Base-by-base conservation (phyloP, 331 rosid species). In the Rosa hybrid region DNA sequence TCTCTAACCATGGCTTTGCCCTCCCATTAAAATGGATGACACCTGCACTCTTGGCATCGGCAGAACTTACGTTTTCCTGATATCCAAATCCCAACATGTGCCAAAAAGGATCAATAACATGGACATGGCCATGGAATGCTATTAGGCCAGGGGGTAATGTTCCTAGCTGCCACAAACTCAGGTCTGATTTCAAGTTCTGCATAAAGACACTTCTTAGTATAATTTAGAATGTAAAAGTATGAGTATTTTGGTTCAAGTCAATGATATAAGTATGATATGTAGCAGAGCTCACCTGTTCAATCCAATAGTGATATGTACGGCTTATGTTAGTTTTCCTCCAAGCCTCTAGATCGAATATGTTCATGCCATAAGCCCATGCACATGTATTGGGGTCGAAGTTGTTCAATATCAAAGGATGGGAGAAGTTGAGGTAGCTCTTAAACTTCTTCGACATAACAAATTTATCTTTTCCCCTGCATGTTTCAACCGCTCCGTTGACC, bases 311-410 rank as follows among this genome's bases (percentile, higher is more conserved):
- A 84, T 93, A 96, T 65, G 92, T 85, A 21, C 68, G 76, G 92
- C 97, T 96, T 87, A 96, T 96, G 85, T 93, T 96, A 85, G 99
- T 93, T 83, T 83, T 93, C 86, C 98, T 89, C 99, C 99, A 96
- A 77, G 98, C 99, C 71, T 90, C 92, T 68, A 96, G 90, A 83
- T 96, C 98, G 77, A 96, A 96, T 76, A 96, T 90, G 87, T 96
- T 96, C 99, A 96, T 96, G 75, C 99, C 99, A 79, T 96, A 96
- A 45, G 99, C 99, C 99, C 98, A 96, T 12, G 99, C 99, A 77
- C 99, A 96, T 79, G 94, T 91, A 41, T 85, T 65, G 69, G 99
- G 95, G 49, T 89, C 56, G 69, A 96, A 96, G 59, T 83, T 88
- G 51, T 78, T 30, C 1, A 88, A 82, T 83, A 96, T 88, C 84